Evolutionary conservation across 352 stramenopile species (phyloP), one percentile per base, ranked within the genome.

Genomic region (Phytophthora megakarya): DNA sequence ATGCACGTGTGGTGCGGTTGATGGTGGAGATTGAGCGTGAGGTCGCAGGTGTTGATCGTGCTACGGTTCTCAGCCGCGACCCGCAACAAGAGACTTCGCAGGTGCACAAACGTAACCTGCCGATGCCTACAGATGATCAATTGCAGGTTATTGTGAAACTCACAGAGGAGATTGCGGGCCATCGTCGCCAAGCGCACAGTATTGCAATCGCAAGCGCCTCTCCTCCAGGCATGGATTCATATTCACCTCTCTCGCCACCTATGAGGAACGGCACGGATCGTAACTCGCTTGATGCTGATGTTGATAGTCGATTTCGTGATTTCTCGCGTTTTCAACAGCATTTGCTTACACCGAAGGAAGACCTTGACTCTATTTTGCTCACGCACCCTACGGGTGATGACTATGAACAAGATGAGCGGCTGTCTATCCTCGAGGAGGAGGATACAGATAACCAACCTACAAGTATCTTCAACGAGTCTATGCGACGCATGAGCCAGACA

Each of bases 241-340:
- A 76, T 10, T 66, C 73, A 1, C 68, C 73, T 6, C 30, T 88
- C 18, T 88, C 79, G 2, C 73, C 76, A 3, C 65, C 75, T 0
- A 55, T 72, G 47, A 74, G 55, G 28, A 74, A 67, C 28, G 54
- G 45, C 10, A 46, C 19, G 45, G 48, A 50, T 38, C 57, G 47
- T 16, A 54, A 44, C 35, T 74, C 74, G n/a, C 22, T 62, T 12
- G 73, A 81, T 47, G 71, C 60, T 26, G 80, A 89, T 33, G 73
- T 59, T 10, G 83, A 94, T 53, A 85, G 77, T 21, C 78, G 85
- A 39, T 96, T 93, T 61, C 82, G 85, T 16, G 87, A 94, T 63
- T 96, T 93, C 45, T 94, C 87, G 15, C 72, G 79, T 8, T 96
- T 96, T 52, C 87, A 96, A 55, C 88, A 96, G 72, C 88, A 96